Conservation (phyloP, 1,139 yeast species). For the Suzukiozyma palmioleophila region DNA sequence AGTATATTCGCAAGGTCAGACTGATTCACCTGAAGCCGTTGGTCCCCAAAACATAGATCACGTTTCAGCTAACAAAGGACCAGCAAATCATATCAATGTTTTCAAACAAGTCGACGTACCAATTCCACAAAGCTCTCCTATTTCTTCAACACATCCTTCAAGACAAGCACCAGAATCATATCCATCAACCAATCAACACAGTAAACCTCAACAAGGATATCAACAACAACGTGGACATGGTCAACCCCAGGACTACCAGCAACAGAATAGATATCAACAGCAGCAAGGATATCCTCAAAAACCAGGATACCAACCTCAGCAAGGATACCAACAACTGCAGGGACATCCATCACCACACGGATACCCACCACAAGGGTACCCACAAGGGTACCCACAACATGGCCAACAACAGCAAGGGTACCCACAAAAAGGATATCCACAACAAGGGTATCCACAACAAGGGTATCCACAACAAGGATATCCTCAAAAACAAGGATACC, state of each 20-base stretch:
- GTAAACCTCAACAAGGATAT: slow-evolving; percentile 6
- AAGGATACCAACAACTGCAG: slow-evolving; percentile 7
- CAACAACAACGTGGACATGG: too few species aligned
- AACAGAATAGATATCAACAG: slow-evolving; percentile 9
- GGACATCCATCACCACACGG: slow-evolving; percentile 6
- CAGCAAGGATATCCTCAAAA: slow-evolving; percentile 6
- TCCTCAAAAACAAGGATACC: slow-evolving; percentile 10
- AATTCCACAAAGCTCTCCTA: too few species aligned
- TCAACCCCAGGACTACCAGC: too few species aligned
- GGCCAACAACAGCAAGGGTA: slow-evolving; percentile 11
- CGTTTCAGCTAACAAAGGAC: too few species aligned
- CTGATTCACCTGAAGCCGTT: too few species aligned
- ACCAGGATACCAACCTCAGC: slow-evolving; percentile 9
- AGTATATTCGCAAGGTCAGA: too few species aligned
- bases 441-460: slow-evolving; percentile 12
- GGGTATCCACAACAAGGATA: slow-evolving; percentile 6
- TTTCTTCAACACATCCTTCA: too few species aligned
- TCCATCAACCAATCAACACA: too few species aligned
- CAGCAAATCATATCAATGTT: too few species aligned
- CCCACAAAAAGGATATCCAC: slow-evolving; percentile 12
- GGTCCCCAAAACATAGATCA: too few species aligned
- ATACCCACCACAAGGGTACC: slow-evolving; percentile 5
- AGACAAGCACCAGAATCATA: too few species aligned
- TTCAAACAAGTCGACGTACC: too few species aligned
- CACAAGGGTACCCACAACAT: slow-evolving; percentile 7